Base-by-base conservation (phyloP, 345 rosid genomes). In the Limnanthes douglasii region DNA sequence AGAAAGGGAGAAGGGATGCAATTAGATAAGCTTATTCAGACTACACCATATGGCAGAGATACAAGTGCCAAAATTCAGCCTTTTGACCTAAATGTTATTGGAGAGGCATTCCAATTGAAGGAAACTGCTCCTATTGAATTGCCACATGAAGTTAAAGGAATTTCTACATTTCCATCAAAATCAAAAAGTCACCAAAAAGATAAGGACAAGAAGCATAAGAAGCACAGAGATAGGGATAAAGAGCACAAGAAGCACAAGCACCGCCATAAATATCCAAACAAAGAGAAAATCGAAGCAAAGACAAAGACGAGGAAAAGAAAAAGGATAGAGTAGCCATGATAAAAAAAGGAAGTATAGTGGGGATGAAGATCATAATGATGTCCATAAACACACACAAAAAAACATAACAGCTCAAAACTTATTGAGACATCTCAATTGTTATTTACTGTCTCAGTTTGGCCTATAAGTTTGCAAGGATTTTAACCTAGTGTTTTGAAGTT, bases 291-390 rank as follows among this genome's bases (percentile, higher is more conserved):
- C 45, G 74, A 65, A 69, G 86, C 46, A 80, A 56, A 59, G 80
- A 74, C 15, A 71, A 69, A 42, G 75, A 73, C 40, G 68, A 57
- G 38, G 50, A 79, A 62, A 90, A 75, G 58, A 92, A 80, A 30
- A 75, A 62, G 62, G 68, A 70, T 51, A 72, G 62, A n/a, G n/a
- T 35, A 20, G 23, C 51, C 86, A 78, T 37, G 95, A 79, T 31
- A 90, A 90, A 95, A 90, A 84, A 77, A 68, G 98, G 69, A 90
- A 80, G 69, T 95, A 80, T 27, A 90, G 68, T 37, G 95, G 92
- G 24, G 95, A 80, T 21, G 98, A 90, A 64, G 86, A 84, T 66
- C 57, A 70, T 6, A 90, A 64, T 60, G 95, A 80, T 26, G 51
- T 65, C 51, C 85, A 78, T 41, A 70, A 71, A 63, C 94, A 72